Evolutionary conservation across 345 rosid genomes (phyloP).

Genomic region (Eucalyptus cloeziana): DNA sequence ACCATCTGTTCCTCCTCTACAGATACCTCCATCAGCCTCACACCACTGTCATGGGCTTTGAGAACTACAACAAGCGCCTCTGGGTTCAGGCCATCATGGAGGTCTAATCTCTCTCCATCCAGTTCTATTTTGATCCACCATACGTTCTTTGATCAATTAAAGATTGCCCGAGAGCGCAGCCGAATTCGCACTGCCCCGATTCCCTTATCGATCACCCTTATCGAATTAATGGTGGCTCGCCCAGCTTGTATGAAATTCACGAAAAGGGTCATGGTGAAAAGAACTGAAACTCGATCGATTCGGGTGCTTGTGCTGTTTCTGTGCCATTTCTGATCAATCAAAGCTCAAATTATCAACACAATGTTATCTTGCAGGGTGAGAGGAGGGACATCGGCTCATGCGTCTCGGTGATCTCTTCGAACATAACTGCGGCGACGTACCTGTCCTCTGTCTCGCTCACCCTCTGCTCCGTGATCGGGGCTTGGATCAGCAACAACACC

Average conservation of each 20-base stretch:
- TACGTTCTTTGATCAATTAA: no score
- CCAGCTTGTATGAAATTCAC: background rate
- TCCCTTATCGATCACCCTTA: background rate
- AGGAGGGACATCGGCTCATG: constrained; percentile 31
- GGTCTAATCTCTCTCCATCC: constrained; percentile 13
- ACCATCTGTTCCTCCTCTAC: constrained; percentile 57
- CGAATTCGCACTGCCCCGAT: background rate
- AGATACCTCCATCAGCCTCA: constrained; percentile 52
- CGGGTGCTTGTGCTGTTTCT: background rate
- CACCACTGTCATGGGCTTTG: constrained; percentile 57
- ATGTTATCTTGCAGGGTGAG: background rate
- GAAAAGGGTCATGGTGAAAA: background rate
- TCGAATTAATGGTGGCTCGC: background rate
- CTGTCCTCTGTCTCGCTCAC: constrained; percentile 51
- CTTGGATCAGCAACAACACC: constrained; percentile 53
- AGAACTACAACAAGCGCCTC: constrained; percentile 60
- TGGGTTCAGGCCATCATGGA: constrained; percentile 66
- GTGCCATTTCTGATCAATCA: background rate
- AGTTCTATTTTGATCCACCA: background rate
- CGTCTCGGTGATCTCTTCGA: constrained; percentile 29
- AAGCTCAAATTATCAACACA: background rate
- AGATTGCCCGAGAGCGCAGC: background rate
- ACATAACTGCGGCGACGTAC: constrained; percentile 51
- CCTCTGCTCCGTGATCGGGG: constrained; percentile 67
- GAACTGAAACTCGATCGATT: background rate